Evolutionary conservation across 371 early-diverging fungal genomes (phyloP), one percentile per base, ranked within the genome.

Genomic region (Zopfochytrium polystomum): DNA sequence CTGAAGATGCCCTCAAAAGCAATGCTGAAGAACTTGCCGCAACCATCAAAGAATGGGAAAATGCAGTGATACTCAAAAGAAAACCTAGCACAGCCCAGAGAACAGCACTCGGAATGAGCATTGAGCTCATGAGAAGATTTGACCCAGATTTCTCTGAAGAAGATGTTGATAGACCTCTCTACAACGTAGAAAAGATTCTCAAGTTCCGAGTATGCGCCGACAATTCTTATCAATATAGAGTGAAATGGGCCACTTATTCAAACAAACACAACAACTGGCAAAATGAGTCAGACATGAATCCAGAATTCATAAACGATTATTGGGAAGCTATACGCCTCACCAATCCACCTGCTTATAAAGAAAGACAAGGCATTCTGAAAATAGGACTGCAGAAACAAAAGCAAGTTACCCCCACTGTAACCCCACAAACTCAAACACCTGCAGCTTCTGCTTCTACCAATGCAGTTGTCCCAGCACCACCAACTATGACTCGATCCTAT

Each of bases 11-110:
- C 13, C 20, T 42, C 22, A 5, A 4, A 33, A 15, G 7, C 7
- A 13, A 22, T 18, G 52, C 27, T 20, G 52, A 52, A 9, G 52
- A 52, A 18, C 30, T 52, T 26, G 52, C n/a, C n/a, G n/a, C n/a
- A 55, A 38, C 23, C 13, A 23, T 33, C 32, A 42, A 15, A 35
- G n/a, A n/a, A n/a, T n/a, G n/a, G n/a, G n/a, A n/a, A n/a, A n/a
- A n/a, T n/a, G n/a, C n/a, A n/a, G n/a, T 23, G 15, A 33, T 7
- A 32, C 6, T 22, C 38, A 7, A 7, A 25, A 55, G 43, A 34
- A 42, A 42, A 11, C 42, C n/a, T 11, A 13, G 11, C 13, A 42
- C 42, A 42, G 13, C 42, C 13, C 13, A 42, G 13, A 13, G 11
- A 11, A 42, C n/a, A 11, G 42, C n/a, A 11, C 13, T n/a, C 42